Evolutionary conservation across 805 yeast genomes (phyloP).

Genomic region (Teunomyces stri): DNA sequence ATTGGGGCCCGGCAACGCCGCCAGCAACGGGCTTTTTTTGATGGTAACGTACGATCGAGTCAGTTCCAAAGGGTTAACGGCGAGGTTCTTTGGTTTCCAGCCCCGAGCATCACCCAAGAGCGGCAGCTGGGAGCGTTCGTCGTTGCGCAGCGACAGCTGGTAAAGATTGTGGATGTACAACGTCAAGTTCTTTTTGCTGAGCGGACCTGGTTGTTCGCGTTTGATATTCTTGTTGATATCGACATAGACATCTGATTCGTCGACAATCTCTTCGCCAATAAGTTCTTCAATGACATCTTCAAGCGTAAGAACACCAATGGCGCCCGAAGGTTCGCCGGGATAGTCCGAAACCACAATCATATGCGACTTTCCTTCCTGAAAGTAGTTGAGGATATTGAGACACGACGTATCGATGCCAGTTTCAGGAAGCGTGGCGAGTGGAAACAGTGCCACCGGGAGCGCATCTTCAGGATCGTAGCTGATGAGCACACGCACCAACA

Average conservation of each 20-base stretch:
- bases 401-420: slow-evolving; percentile 91
- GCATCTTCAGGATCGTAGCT: slow-evolving; percentile 97
- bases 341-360: slow-evolving; percentile 88
- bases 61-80: slow-evolving; percentile 67
- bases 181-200: slow-evolving; percentile 65
- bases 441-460: slow-evolving; percentile 86
- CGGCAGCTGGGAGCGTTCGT: not conserved
- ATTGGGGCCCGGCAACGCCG: slow-evolving; percentile 23
- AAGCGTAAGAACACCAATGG: slow-evolving; percentile 85
- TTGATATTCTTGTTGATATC: slow-evolving; percentile 88
- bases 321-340: slow-evolving; percentile 84
- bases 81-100: slow-evolving; percentile 61
- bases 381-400: slow-evolving; percentile 87
- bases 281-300: slow-evolving; percentile 98
- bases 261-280: slow-evolving; percentile 96
- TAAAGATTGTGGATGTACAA: slow-evolving; percentile 66
- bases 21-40: slow-evolving; percentile 39
- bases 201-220: slow-evolving; percentile 72
- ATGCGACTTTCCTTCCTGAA: slow-evolving; percentile 97
- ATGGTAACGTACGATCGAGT: slow-evolving; percentile 65
- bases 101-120: slow-evolving; percentile 17
- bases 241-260: slow-evolving; percentile 90
- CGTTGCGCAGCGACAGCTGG: slow-evolving; percentile 31
- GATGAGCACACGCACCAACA: slow-evolving; percentile 85
- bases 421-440: slow-evolving; percentile 94